Evolutionary conservation across 2,329 filamentous ascomycete species (phyloP), one percentile per base, ranked within the genome.

Genomic region (Aspergillus sp.): DNA sequence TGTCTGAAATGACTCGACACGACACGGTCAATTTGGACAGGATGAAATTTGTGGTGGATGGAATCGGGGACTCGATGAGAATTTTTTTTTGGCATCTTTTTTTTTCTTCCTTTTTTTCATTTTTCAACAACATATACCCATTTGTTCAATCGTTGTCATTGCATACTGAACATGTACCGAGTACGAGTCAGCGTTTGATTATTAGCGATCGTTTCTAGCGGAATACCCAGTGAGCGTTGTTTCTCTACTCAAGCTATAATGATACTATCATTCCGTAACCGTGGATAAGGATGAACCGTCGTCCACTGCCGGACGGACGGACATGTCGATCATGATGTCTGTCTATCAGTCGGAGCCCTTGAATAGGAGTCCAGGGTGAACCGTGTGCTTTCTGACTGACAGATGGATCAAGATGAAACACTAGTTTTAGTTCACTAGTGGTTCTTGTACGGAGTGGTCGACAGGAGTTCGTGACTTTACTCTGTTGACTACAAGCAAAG

Each of bases 41-140:
- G 13, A 17, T 17, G 33, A 17, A 44, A 15, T 27, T 46, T 46
- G 17, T 20, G 27, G 23, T 43, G 15, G 41, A 43, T 43, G 43
- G 25, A 35, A 35, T 13, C 33, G 33, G 9, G 4, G 25, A 35
- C 33, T n/a, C 7, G 33, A 35, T 35, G 33, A 7, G 15, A 35
- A 19, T 41, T 33, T 17, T n/a, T 17, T 27, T 13, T 45, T 45
- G n/a, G 19, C 38, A 17, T 41, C 38, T 46, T 41, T 47, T 38
- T 38, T 45, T 25, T 42, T 45, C 1, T 22, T 19, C 17, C 17
- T 27, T 39, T 41, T 19, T 22, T 41, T 39, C 7, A 23, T 19
- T 25, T 30, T 30, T 32, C 15, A 22, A 41, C 33, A 41, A 32
- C 17, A 39, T 39, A 39, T 20, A 17, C 37, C 37, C 37, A 39